Evolutionary conservation across 1,284 basidiomycete genomes (phyloP), one percentile per base, ranked within the genome.

Genomic region (Tausonia pullulans): DNA sequence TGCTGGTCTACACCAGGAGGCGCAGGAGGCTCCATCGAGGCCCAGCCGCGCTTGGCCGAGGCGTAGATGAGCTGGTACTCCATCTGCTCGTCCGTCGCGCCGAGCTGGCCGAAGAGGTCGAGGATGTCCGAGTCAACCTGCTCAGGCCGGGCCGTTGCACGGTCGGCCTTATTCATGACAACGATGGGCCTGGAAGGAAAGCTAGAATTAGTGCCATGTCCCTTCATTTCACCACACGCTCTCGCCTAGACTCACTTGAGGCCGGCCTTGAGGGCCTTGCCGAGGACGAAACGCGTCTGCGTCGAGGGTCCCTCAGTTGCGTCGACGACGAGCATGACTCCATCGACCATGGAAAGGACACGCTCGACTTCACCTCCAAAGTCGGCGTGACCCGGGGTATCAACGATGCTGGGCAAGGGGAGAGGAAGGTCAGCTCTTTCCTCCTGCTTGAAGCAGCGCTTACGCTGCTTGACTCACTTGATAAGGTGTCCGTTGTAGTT

Each of bases 101-200:
- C 61, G n/a, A 66, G 65, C 10, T 57, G 51, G 10, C 49, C 61
- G 50, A 66, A 66, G 13, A 66, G 58, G 58, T 66, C 65, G 43
- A 66, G 53, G 11, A 66, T 57, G 41, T 66, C 65, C 3, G 65
- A 66, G 46, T 66, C 65, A 27, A 66, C 65, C 57, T 66, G 65
- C 16, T 62, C 65, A 0, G 65, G 65, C 41, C 61, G 57, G 44
- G 65, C 61, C 39, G 65, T 62, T 9, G 65, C 56, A 43, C 65
- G 61, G 50, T 66, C 65, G 57, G 65, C 65, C 54, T 66, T 66
- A 61, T 66, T 66, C 65, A 66, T 66, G 51, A 66, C 65, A 13
- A 66, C 65, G 44, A 66, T 62, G 13, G 65, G 65, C 52, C 65
- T 66, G 14, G 41, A 51, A 8, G 8, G 14, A 8, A 3, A 54